These are phyloP conservation scores for Parasitella parasitica DNA, from an alignment of 371 early-diverging fungal species.

Conservation along the genomic window DNA sequence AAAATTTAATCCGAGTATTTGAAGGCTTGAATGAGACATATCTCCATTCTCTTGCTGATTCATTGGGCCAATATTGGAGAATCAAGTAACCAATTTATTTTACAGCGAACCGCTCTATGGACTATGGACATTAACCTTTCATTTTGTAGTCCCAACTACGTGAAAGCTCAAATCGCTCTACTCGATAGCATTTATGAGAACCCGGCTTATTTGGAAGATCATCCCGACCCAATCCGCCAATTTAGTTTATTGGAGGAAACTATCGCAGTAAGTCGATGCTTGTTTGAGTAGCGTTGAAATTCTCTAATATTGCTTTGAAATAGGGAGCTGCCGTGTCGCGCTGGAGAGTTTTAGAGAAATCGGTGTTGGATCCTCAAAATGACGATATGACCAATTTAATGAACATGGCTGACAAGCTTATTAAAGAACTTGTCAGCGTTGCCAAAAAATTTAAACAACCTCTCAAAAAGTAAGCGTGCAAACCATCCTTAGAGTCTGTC, in stretches of 20 bases:
- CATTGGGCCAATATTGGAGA: conserved; percentile 46
- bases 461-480: conserved; percentile 35
- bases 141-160: conserved; percentile 36
- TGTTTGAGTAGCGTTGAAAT: too few species aligned
- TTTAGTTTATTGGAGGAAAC: conserved; percentile 42
- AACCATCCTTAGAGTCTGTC: not conserved
- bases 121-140: not conserved
- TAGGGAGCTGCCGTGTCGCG: conserved; percentile 54
- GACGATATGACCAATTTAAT: conserved; percentile 41
- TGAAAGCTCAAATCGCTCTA: conserved; percentile 39
- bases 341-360: conserved; percentile 46
- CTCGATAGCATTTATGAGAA: conserved; percentile 54
- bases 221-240: conserved; percentile 37
- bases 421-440: conserved; percentile 42
- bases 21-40: conserved; percentile 46
- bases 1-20: conserved; percentile 42
- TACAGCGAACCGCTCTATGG: too few species aligned
- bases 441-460: conserved; percentile 45
- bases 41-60: conserved; percentile 37
- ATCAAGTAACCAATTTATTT: too few species aligned
- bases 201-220: conserved; percentile 44
- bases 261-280: conserved; percentile 37
- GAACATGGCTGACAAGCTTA: conserved; percentile 47
- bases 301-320: not conserved
- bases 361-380: conserved; percentile 25